phyloP scores from a whole-genome alignment of 768 basidiomycete species.

The Macrolepiota albuminosa region DNA sequence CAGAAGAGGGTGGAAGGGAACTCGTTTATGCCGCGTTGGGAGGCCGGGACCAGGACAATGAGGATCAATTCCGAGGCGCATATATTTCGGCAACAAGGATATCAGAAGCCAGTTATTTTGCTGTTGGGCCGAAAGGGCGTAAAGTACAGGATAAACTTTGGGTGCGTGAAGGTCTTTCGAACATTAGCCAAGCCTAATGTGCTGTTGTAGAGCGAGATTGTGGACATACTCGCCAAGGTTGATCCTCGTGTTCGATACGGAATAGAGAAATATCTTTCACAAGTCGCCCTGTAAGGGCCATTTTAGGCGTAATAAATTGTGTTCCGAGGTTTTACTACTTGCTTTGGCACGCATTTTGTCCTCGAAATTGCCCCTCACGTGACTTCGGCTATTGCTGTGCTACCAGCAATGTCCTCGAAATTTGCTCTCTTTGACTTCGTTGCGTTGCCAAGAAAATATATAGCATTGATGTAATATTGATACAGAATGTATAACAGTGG shows the following conservation, averaged over 20 bases:
- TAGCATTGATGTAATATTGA: too few species aligned
- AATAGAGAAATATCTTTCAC: too few species aligned
- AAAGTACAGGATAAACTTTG: not conserved
- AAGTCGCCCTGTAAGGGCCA: too few species aligned
- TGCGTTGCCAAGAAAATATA: too few species aligned
- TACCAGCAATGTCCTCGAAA: too few species aligned
- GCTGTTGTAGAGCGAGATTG: not conserved
- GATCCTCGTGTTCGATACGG: not conserved
- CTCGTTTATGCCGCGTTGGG: not conserved
- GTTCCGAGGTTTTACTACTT: too few species aligned
- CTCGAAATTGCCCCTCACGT: too few species aligned
- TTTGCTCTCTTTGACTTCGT: too few species aligned
- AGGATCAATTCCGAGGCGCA: not conserved
- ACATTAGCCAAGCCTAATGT: not conserved
- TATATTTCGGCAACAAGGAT: not conserved
- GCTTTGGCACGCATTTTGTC: too few species aligned
- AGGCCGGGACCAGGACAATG: not conserved
- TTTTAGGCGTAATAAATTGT: too few species aligned
- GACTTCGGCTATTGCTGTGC: too few species aligned
- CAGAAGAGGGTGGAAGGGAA: not conserved
- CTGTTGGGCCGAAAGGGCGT: not conserved
- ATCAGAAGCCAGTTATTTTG: not conserved
- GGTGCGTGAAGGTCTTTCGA: not conserved
- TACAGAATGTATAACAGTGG: too few species aligned
- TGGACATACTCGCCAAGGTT: not conserved